Percentiles rank a stretch among this genome's conserved stretches.
Evolutionary conservation across 106 monocot species (phyloP).

Genomic region (Allium cepa): DNA sequence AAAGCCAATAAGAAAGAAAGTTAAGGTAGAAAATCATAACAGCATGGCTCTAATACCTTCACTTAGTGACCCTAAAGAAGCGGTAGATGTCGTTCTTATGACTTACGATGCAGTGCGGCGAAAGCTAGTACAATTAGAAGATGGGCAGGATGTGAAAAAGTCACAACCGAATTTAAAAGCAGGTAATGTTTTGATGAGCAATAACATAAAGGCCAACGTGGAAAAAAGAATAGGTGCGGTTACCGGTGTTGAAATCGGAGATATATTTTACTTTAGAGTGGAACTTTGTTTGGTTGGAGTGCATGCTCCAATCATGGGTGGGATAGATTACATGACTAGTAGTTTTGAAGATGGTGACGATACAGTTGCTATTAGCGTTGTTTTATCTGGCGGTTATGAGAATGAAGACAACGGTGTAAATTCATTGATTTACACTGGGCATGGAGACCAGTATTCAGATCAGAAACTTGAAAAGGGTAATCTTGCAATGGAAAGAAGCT

Average conservation of each 20-base stretch:
- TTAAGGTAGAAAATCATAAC: not conserved
- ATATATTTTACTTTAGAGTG: slow-evolving; percentile 79
- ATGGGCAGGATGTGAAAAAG: slow-evolving; percentile 27
- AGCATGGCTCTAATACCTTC: slow-evolving; percentile 26
- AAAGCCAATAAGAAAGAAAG: not conserved
- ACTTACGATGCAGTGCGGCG: slow-evolving; percentile 62
- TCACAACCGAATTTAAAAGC: slow-evolving; percentile 50
- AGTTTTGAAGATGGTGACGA: slow-evolving; percentile 24
- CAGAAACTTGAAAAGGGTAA: slow-evolving; percentile 91
- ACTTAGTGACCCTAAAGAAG: slow-evolving; percentile 30
- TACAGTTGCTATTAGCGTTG: slow-evolving; percentile 54
- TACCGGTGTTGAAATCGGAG: slow-evolving; percentile 69
- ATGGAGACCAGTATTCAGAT: slow-evolving; percentile 42
- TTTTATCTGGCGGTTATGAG: slow-evolving; percentile 79
- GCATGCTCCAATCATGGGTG: slow-evolving; percentile 62
- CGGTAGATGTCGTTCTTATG: slow-evolving; percentile 47
- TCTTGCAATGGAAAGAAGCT: slow-evolving; percentile 80
- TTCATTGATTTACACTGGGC: slow-evolving; percentile 67
- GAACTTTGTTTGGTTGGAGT: slow-evolving; percentile 69
- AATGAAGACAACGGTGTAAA: slow-evolving; percentile 49
- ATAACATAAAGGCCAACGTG: slow-evolving; percentile 39
- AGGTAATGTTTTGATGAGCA: slow-evolving; percentile 37
- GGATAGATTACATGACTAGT: slow-evolving; percentile 61
- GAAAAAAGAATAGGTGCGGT: slow-evolving; percentile 48
- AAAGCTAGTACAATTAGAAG: slow-evolving; percentile 50